Evolutionary conservation across 768 basidiomycete species (phyloP).

Genomic region (Mrakia blollopis): DNA sequence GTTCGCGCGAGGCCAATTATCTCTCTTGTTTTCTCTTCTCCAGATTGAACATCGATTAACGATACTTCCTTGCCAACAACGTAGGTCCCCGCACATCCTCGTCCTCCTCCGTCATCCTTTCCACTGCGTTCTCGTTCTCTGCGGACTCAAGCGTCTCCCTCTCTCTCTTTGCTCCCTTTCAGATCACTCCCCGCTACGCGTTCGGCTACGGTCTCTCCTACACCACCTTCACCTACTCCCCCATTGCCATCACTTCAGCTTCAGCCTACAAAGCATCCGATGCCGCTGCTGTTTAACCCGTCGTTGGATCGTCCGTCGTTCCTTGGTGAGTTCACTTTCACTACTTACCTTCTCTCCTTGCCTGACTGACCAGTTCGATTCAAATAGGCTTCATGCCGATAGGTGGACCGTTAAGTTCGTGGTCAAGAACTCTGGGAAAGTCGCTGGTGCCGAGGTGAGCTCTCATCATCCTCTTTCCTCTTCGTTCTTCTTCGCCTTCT

Average conservation of each 20-base stretch:
- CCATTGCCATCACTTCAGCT: constrained; percentile 45
- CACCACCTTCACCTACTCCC: constrained; percentile 68
- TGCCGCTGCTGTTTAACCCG: background rate
- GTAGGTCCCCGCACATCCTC: too few species aligned
- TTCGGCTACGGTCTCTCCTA: constrained; percentile 89
- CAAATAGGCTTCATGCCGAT: constrained; percentile 35
- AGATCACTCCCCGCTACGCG: constrained; percentile 45
- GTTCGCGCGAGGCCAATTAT: too few species aligned
- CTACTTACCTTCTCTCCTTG: background rate
- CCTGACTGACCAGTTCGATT: too few species aligned
- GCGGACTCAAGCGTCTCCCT: background rate
- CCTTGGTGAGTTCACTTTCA: background rate
- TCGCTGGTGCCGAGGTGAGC: constrained; percentile 62
- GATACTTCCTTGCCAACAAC: constrained; percentile 50
- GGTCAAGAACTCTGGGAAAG: constrained; percentile 60
- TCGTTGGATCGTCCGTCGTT: background rate
- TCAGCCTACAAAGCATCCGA: background rate
- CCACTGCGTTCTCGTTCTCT: too few species aligned
- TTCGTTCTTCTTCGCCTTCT: background rate
- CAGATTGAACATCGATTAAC: constrained; percentile 63
- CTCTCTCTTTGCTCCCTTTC: constrained; percentile 53
- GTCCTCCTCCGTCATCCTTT: background rate
- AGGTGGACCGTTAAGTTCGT: constrained; percentile 52
- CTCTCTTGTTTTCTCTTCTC: constrained; percentile 33
- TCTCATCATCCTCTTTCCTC: too few species aligned